These are phyloP conservation scores for Podaxis sp. DNA, from an alignment of 768 basidiomycete genomes.

Conservation along the genomic window DNA sequence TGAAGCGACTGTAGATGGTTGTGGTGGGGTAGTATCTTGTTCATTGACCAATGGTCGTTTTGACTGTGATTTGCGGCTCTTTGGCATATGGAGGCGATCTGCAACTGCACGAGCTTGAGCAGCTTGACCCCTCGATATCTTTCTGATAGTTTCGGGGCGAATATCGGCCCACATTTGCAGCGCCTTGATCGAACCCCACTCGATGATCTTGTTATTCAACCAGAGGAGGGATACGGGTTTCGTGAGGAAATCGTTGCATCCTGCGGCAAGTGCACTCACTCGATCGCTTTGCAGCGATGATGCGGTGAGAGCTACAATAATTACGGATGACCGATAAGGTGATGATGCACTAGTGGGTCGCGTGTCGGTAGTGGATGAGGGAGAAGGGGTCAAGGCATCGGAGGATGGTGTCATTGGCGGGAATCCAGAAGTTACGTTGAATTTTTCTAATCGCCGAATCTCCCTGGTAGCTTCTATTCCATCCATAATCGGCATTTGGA, in stretches of 20 bases:
- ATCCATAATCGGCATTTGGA: constrained; percentile 99
- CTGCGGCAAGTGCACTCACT: constrained; percentile 94
- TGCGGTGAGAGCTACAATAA: constrained; percentile 98
- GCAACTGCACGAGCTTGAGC: constrained; percentile 40
- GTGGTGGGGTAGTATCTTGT: constrained; percentile 18
- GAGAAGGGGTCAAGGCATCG: constrained; percentile 34
- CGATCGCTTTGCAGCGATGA: constrained; percentile 94
- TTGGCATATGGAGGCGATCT: constrained; percentile 41
- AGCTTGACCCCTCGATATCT: constrained; percentile 34
- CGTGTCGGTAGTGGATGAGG: constrained; percentile 30
- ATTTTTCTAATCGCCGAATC: constrained; percentile 81
- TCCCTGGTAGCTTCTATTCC: constrained; percentile 97
- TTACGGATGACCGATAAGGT: constrained; percentile 89
- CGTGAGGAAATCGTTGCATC: constrained; percentile 98
- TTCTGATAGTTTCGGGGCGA: constrained; percentile 48
- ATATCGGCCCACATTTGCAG: constrained; percentile 90
- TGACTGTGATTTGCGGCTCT: constrained; percentile 27
- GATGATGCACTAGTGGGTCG: constrained; percentile 40
- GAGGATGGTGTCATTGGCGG: constrained; percentile 68
- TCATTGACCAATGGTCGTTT: constrained; percentile 14
- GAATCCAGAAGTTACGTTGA: constrained; percentile 58
- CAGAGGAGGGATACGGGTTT: constrained; percentile 94
- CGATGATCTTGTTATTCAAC: constrained; percentile 97
- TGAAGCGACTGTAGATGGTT: constrained; percentile 18
- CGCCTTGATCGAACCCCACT: constrained; percentile 98